Evolutionary conservation across 345 rosid species (phyloP), one percentile per base, ranked within the genome.

Genomic region (Abelmoschus esculentus): DNA sequence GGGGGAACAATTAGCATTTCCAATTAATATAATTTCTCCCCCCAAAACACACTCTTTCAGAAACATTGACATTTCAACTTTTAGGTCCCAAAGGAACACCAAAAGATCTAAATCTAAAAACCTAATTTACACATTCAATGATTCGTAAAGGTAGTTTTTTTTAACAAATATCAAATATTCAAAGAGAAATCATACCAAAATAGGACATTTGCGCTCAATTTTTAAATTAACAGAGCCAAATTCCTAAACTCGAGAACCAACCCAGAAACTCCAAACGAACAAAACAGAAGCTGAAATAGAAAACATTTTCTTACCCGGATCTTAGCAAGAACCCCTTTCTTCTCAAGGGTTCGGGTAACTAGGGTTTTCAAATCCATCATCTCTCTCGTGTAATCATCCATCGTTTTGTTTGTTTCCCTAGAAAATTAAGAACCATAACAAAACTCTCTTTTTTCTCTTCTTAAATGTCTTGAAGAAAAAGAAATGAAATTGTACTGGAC

Each of bases 331-430:
- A 95, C 96, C 38, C 97, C 97, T 69, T 95, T 95, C 89, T 92
- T 95, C 87, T 95, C 99, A 9, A 95, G 92, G 81, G 86, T 79
- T 79, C 96, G 91, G 60, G 99, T 95, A 76, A 95, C 99, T 15
- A 95, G 89, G 75, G 98, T 92, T 80, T 95, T 95, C 70, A 92
- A 89, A 87, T 95, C 99, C 99, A 95, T 92, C 97, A 90, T 92
- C 76, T 95, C 98, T 83, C 98, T 84, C 7, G 98, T 87, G 67
- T 95, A 95, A 77, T 95, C 99, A 76, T 95, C 99, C 99, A 91
- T 95, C 62, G 75, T 70, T 72, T 14, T 4, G 6, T 29, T 66
- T 18, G 22, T 31, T 62, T 47, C 32, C 40, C 22, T 10, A 15
- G 54, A 46, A 32, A 49, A 0, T 58, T 18, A 14, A 26, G 12